Evolutionary conservation across 2,329 filamentous ascomycete genomes (phyloP).

Genomic region (Bipolaris zeicola): DNA sequence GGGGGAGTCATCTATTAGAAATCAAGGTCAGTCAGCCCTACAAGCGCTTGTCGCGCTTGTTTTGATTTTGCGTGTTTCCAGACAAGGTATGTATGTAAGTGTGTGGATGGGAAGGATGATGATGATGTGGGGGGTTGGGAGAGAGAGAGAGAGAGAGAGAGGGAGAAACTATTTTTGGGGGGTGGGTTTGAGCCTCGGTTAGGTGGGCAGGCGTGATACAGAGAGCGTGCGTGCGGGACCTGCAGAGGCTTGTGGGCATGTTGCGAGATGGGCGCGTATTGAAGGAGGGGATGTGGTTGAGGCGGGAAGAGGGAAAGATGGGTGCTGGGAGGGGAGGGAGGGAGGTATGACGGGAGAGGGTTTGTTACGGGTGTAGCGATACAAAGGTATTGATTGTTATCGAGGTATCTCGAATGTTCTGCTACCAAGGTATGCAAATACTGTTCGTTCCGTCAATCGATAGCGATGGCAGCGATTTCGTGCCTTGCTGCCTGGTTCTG

Average conservation of each 20-base stretch:
- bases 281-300: not conserved
- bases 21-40: conserved; percentile 22
- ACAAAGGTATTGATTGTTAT: not conserved
- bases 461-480: not conserved
- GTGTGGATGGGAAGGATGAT: too few species aligned
- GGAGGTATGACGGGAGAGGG: not conserved
- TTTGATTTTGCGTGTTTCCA: not conserved
- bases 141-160: not conserved
- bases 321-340: too few species aligned
- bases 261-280: conserved; percentile 18
- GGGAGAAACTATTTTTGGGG: conserved; percentile 37
- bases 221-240: not conserved
- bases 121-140: not conserved
- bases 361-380: conserved; percentile 1
- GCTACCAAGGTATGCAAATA: conserved; percentile 1
- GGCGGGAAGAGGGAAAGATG: not conserved
- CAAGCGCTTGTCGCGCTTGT: conserved; percentile 38
- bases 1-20: too few species aligned
- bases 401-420: not conserved
- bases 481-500: conserved; percentile 1
- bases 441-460: not conserved
- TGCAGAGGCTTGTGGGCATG: conserved; percentile 12
- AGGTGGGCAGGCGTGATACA: too few species aligned
- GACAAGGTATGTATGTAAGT: too few species aligned
- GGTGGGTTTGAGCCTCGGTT: conserved; percentile 12